Evolutionary conservation across 805 yeast species (phyloP).

Genomic region (Candida taoyuanica): DNA sequence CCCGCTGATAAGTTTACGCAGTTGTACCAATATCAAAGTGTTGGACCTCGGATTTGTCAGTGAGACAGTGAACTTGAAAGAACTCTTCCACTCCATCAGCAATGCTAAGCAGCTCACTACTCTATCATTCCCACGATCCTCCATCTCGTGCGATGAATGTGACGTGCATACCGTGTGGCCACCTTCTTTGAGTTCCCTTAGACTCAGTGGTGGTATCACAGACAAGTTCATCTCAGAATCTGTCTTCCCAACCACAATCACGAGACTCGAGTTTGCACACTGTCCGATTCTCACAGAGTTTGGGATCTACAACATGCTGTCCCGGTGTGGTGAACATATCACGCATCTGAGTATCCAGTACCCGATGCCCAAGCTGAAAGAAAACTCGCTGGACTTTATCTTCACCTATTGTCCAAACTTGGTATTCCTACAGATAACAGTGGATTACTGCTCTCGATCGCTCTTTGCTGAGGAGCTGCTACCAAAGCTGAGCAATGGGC

Average conservation of each 20-base stretch:
- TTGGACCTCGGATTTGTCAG: constrained; percentile 83
- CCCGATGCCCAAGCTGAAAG: constrained; percentile 81
- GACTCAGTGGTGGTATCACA: constrained; percentile 86
- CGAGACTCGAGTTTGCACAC: constrained; percentile 73
- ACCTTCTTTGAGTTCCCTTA: constrained; percentile 58
- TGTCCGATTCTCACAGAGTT: constrained; percentile 74
- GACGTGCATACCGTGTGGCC: constrained; percentile 68
- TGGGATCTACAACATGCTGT: constrained; percentile 58
- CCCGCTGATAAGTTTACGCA: constrained; percentile 75
- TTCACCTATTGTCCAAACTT: constrained; percentile 77
- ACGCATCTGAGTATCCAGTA: constrained; percentile 64
- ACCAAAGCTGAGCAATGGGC: constrained; percentile 20
- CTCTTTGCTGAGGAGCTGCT: constrained; percentile 44
- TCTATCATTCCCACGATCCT: constrained; percentile 84
- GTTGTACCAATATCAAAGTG: constrained; percentile 58
- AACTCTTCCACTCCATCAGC: constrained; percentile 70
- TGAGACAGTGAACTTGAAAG: constrained; percentile 81
- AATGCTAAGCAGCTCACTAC: constrained; percentile 60
- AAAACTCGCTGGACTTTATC: constrained; percentile 66
- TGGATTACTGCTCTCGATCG: constrained; percentile 64
- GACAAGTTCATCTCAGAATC: constrained; percentile 70
- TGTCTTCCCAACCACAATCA: constrained; percentile 67
- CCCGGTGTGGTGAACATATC: constrained; percentile 62
- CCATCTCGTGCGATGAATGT: constrained; percentile 61
- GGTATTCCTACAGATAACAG: constrained; percentile 57